Percentiles rank a stretch among this genome's conserved stretches.
These are phyloP conservation scores for Dactylellina drechsleri DNA, from an alignment of 2,329 filamentous ascomycete species.

Conservation along the genomic window DNA sequence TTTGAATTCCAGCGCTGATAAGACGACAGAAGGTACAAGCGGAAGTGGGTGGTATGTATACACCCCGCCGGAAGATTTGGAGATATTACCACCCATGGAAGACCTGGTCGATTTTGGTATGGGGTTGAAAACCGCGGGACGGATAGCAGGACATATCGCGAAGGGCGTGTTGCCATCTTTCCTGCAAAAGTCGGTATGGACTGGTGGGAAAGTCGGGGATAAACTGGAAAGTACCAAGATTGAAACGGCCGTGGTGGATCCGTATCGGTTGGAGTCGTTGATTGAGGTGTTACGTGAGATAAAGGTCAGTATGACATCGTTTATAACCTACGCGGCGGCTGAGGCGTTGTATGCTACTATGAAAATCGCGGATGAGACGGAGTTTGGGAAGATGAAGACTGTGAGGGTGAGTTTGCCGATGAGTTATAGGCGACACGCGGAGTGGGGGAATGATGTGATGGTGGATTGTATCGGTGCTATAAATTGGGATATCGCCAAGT, in stretches of 20 bases:
- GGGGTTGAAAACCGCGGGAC: constrained; percentile 38
- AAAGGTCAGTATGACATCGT: constrained; percentile 37
- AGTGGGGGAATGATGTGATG: constrained; percentile 56
- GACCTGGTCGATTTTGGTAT: constrained; percentile 37
- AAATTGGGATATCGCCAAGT: constrained; percentile 59
- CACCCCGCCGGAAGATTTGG: constrained; percentile 24
- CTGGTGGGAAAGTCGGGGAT: constrained; percentile 15
- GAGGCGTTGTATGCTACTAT: constrained; percentile 6
- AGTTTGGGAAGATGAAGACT: constrained; percentile 32
- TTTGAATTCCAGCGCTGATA: constrained; percentile 59
- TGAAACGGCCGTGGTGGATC: constrained; percentile 4
- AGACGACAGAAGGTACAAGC: background rate
- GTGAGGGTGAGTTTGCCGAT: constrained; percentile 41
- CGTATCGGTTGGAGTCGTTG: constrained; percentile 7
- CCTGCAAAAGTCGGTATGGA: constrained; percentile 32
- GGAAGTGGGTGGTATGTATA: constrained; percentile 18
- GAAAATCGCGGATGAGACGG: constrained; percentile 16
- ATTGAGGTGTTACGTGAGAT: background rate
- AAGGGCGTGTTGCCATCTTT: constrained; percentile 40
- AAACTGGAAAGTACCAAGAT: constrained; percentile 17
- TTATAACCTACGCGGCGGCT: constrained; percentile 32
- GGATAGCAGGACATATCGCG: constrained; percentile 15
- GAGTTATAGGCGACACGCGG: constrained; percentile 38
- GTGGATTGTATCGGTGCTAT: constrained; percentile 60
- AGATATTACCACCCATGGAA: constrained; percentile 40